phyloP scores from a whole-genome alignment of 2,329 filamentous ascomycete genomes.

The Exophiala sp. region DNA sequence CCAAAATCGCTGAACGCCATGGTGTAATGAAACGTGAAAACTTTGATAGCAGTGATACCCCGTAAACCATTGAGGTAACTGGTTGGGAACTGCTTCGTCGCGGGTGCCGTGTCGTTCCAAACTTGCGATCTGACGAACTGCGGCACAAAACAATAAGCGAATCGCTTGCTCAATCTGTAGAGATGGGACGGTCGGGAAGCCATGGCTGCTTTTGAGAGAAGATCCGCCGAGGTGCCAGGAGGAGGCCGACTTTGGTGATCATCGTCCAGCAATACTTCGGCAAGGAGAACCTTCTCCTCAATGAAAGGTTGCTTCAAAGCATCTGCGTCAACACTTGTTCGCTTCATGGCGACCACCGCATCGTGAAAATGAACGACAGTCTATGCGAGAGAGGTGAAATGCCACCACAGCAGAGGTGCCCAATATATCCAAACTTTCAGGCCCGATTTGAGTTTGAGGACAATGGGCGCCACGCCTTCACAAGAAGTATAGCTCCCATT shows the following conservation, averaged over 20 bases:
- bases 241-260: slow-evolving; percentile 1
- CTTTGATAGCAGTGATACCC: slow-evolving; percentile 44
- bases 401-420: neutral
- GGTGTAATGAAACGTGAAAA: slow-evolving; percentile 45
- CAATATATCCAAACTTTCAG: too few species aligned
- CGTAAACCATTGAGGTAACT: slow-evolving; percentile 37
- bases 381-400: neutral
- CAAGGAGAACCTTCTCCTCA: slow-evolving; percentile 8
- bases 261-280: neutral
- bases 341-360: neutral
- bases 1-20: slow-evolving; percentile 43
- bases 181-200: slow-evolving; percentile 20
- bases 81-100: slow-evolving; percentile 24
- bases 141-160: slow-evolving; percentile 26
- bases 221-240: slow-evolving; percentile 1
- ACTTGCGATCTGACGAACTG: slow-evolving; percentile 21
- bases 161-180: slow-evolving; percentile 17
- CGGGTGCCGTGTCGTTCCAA: slow-evolving; percentile 23
- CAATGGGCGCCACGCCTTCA: too few species aligned
- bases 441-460: too few species aligned
- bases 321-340: too few species aligned
- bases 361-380: neutral
- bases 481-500: too few species aligned
- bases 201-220: slow-evolving; percentile 13
- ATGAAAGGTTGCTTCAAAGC: neutral